Percentiles rank a stretch among this genome's conserved stretches.
Conservation (phyloP, 208 protist species). For the Strigomonas culicis region DNA sequence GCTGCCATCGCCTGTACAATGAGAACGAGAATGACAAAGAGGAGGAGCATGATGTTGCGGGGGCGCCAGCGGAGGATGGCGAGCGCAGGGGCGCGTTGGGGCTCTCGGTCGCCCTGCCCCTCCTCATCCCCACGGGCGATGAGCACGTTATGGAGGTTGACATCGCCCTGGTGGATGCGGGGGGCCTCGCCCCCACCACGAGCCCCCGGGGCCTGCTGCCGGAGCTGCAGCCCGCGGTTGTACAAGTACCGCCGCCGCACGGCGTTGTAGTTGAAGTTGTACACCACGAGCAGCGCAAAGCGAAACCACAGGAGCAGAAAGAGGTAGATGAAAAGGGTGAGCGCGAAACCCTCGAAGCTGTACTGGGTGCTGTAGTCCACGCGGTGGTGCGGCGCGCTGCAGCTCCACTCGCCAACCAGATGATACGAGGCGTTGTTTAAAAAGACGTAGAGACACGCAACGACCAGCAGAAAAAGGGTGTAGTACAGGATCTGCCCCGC, state of each 20-base stretch:
- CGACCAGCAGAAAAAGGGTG: constrained; percentile 23
- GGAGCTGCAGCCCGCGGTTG: constrained; percentile 41
- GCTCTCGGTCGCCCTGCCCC: too few relatives aligned
- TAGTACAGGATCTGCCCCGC: constrained; percentile 38
- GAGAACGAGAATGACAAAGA: constrained; percentile 28
- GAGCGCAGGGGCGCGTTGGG: too few relatives aligned
- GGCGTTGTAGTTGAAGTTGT: constrained; percentile 45
- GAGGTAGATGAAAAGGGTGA: constrained; percentile 53
- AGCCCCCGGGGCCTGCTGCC: too few relatives aligned
- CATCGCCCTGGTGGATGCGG: too few relatives aligned
- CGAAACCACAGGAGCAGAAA: constrained; percentile 34
- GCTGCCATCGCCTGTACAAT: constrained; percentile 41
- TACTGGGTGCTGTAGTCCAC: constrained; percentile 63
- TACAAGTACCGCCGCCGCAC: too few relatives aligned
- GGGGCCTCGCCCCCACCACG: too few relatives aligned
- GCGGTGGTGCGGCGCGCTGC: constrained; percentile 43
- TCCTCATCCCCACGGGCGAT: too few relatives aligned
- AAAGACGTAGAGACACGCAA: constrained; percentile 24
- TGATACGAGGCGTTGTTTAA: too few relatives aligned
- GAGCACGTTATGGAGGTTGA: too few relatives aligned
- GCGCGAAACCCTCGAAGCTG: constrained; percentile 37
- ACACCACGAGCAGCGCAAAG: constrained; percentile 45
- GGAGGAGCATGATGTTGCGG: constrained; percentile 26
- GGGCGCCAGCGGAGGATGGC: constrained; percentile 58
- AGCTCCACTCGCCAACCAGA: constrained; percentile 67